Evolutionary conservation across 2,329 filamentous ascomycete genomes (phyloP).

Genomic region (Calonectria henricotiae): DNA sequence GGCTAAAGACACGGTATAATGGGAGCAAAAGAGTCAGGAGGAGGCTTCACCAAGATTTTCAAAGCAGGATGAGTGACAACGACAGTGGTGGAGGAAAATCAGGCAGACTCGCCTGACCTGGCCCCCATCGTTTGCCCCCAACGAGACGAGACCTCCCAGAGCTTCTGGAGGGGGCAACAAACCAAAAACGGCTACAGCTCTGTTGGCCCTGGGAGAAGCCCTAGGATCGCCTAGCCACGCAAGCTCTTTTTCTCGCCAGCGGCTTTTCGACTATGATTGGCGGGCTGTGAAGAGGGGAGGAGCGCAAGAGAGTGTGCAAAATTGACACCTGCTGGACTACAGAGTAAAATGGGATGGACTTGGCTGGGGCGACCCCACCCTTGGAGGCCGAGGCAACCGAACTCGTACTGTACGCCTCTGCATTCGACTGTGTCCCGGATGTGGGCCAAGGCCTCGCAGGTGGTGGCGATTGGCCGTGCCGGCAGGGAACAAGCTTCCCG

Average conservation of each 20-base stretch:
- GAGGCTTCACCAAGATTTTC: conserved; percentile 53
- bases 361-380: conserved; percentile 39
- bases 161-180: too few relatives aligned
- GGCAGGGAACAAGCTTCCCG: conserved; percentile 43
- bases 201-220: conserved; percentile 22
- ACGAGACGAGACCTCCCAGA: background rate
- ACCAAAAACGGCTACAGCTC: conserved; percentile 1
- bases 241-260: background rate
- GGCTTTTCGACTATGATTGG: conserved; percentile 28
- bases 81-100: conserved; percentile 40
- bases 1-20: conserved; percentile 47
- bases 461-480: conserved; percentile 39
- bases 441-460: conserved; percentile 33
- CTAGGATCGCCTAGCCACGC: conserved; percentile 12
- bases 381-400: conserved; percentile 41
- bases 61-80: conserved; percentile 52
- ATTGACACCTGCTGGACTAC: conserved; percentile 49
- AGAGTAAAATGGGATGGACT: conserved; percentile 27
- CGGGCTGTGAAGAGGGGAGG: background rate
- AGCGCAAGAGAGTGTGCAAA: conserved; percentile 38
- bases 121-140: conserved; percentile 29
- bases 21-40: conserved; percentile 51
- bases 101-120: conserved; percentile 46
- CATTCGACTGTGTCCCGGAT: conserved; percentile 37
- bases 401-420: conserved; percentile 22